Evolutionary conservation across 345 rosid genomes (phyloP), one percentile per base, ranked within the genome.

Genomic region (Arabidopsis suecica): DNA sequence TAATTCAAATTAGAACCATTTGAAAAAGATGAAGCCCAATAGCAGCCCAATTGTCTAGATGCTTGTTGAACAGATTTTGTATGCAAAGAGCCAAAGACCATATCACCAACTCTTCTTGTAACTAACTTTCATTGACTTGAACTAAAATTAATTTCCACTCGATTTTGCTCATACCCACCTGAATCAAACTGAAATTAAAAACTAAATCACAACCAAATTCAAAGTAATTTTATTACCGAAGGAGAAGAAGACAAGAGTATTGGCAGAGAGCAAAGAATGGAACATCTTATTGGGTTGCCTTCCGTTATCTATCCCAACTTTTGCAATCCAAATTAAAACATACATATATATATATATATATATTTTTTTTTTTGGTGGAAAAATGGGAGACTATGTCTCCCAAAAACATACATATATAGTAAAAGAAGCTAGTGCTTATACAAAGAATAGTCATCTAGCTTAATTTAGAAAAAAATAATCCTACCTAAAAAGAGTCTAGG

Each of bases 181-280:
- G 3, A 44, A 5, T 44, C 6, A 44, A 44, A 14, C 49, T 44
- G 18, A 44, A 44, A 6, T 14, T 8, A 12, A 14, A 42, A 42
- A 12, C n/a, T 42, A 42, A 23, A 5, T 42, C 13, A 13, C 7
- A 12, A 12, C 47, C 47, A 42, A 42, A 12, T 11, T 41, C 2
- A 5, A 42, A 84, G 95, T 23, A 23, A 80, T 89, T 59, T 86
- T 88, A 10, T 75, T 89, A 22, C 86, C 88, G 1, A 89, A 91
- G 75, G 78, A 83, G 47, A 80, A 83, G 47, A 80, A 82, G 16
- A 86, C 85, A 55, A 69, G 89, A 48, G 59, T 54, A 59, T 68
- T 88, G 68, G 95, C 88, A 36, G 88, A 83, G 25, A 58, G 28
- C 75, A 71, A 74, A 79, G 86, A 91, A 9, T 91, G 95, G 95